Conservation (phyloP, 2,329 filamentous ascomycete species). For the Epicoccum sorghinum region DNA sequence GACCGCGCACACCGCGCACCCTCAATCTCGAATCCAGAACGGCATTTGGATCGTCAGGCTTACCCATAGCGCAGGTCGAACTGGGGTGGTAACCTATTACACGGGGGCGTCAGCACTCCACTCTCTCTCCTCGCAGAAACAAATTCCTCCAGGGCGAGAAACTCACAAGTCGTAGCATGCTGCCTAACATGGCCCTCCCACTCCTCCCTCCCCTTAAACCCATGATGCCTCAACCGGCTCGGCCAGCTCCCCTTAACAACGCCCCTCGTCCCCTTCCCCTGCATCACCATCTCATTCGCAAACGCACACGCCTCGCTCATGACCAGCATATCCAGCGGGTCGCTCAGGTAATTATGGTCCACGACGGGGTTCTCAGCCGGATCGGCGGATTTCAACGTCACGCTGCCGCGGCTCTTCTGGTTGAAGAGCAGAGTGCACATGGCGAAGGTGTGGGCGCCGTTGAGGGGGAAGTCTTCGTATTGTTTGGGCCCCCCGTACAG, state of each 20-base stretch:
- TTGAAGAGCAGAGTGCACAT: slow-evolving; percentile 65
- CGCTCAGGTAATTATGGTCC: slow-evolving; percentile 63
- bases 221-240: slow-evolving; percentile 57
- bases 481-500: slow-evolving; percentile 67
- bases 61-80: slow-evolving; percentile 64
- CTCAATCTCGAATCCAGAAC: slow-evolving; percentile 47
- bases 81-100: slow-evolving; percentile 56
- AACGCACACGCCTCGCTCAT: slow-evolving; percentile 64
- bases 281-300: slow-evolving; percentile 65
- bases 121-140: no score
- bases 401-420: slow-evolving; percentile 62
- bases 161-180: slow-evolving; percentile 65
- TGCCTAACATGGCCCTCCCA: slow-evolving; percentile 65
- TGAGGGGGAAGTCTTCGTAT: slow-evolving; percentile 59
- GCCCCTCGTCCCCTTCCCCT: slow-evolving; percentile 63
- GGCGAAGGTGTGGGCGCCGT: slow-evolving; percentile 62
- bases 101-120: background rate
- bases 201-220: slow-evolving; percentile 60
- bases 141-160: background rate
- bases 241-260: slow-evolving; percentile 68
- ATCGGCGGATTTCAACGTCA: slow-evolving; percentile 58
- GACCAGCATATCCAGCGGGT: slow-evolving; percentile 65
- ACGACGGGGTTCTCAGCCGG: slow-evolving; percentile 61
- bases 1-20: slow-evolving; percentile 29
- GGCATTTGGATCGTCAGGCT: slow-evolving; percentile 35